Evolutionary conservation across 768 basidiomycete genomes (phyloP), one percentile per base, ranked within the genome.

Genomic region (Lactarius vividus): DNA sequence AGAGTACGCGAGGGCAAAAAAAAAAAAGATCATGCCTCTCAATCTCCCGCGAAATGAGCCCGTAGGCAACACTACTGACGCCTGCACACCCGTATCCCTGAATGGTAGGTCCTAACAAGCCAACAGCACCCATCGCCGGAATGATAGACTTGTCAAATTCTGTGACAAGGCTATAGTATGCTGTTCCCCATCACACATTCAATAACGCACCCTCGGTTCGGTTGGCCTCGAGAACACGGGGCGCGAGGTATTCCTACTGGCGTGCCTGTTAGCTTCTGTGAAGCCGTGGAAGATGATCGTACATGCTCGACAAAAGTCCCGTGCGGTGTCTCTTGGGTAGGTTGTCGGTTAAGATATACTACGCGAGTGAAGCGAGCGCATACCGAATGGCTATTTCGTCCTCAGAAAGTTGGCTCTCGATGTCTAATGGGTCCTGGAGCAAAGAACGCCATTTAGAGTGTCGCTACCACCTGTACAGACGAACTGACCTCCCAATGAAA

Each of bases 21-120:
- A 15, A 23, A 8, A 57, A 40, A 26, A 20, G 20, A 18, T 71
- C 79, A 20, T 46, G 91, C 94, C 93, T 82, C 77, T 98, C 96
- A 4, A 98, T 88, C 75, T 98, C 96, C 46, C 96, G 82, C 4
- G 94, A 92, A 71, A 98, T 91, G 31, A 98, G 82, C 6, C 96
- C 96, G 69, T 98, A 98, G 1, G 96, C 91, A 13, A 98, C 95
- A 71, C 88, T 89, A 71, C 88, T 91, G 20, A 86, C 88, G 26
- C 96, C 96, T 0, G 96, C 96, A 73, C 96, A 98, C 28, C 92
- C 94, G 69, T 97, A 97, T 0, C 94, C 96, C 65, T 88, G 75
- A 69, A 98, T 98, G 0, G 96, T 98, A 2, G 96, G 88, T 0
- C 96, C 96, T 1, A 98, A 81, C 16, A 98, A 78, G 2, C 96